These are phyloP conservation scores for Zanthoxylum bungeanum DNA, from an alignment of 345 rosid species.

Conservation along the genomic window DNA sequence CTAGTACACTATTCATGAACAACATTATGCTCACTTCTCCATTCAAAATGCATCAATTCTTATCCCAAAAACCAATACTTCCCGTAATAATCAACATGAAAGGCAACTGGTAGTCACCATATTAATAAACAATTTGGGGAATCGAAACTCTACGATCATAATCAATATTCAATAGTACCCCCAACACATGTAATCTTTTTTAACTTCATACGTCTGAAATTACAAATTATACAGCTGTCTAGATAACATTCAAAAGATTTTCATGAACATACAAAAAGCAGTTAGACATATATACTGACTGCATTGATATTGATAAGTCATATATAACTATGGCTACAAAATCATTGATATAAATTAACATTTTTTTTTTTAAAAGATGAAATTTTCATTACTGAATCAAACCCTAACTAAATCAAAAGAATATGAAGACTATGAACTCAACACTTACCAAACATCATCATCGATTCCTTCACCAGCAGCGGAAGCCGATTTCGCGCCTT, in stretches of 20 bases:
- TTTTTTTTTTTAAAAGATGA: no score
- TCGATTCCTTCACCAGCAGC: constrained; percentile 28
- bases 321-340: background rate
- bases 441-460: constrained; percentile 37
- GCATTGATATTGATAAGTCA: background rate
- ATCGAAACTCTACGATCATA: background rate
- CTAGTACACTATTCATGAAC: background rate
- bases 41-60: background rate
- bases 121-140: background rate
- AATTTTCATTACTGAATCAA: background rate
- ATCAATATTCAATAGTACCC: background rate
- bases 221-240: background rate
- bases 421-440: background rate
- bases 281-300: background rate
- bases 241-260: background rate
- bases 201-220: background rate
- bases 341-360: no score
- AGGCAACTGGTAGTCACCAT: no score
- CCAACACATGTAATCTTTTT: background rate
- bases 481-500: constrained; percentile 29
- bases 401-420: background rate
- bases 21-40: background rate
- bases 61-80: background rate
- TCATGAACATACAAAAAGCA: background rate
- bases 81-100: background rate